Evolutionary conservation across 2,329 filamentous ascomycete genomes (phyloP).

Genomic region (Alternaria sp.): DNA sequence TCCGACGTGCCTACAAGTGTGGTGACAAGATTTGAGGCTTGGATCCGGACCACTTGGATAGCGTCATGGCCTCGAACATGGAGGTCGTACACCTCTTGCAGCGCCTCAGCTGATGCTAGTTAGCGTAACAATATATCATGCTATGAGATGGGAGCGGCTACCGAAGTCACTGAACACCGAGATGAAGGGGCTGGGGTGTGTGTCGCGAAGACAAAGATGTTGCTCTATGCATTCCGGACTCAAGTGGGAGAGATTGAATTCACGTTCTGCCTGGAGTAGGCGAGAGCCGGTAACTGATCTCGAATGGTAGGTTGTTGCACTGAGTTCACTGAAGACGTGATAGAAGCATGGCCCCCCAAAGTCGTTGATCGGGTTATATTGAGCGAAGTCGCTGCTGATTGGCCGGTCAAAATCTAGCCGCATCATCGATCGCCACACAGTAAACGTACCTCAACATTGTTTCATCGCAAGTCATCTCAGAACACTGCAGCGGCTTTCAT

Average conservation of each 20-base stretch:
- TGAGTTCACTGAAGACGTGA: constrained; percentile 2
- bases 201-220: neutral
- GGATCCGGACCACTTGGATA: neutral
- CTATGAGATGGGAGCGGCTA: neutral
- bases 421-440: neutral
- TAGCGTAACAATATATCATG: accelerated
- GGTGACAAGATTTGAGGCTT: neutral
- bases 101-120: neutral
- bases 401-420: neutral
- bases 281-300: neutral
- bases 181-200: neutral
- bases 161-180: constrained; percentile 9
- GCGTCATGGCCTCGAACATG: neutral
- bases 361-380: neutral
- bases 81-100: neutral
- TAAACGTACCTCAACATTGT: constrained; percentile 6
- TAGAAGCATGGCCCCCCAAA: neutral
- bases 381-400: constrained; percentile 4
- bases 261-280: neutral
- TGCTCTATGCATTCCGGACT: neutral
- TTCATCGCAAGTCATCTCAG: neutral
- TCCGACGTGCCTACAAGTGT: neutral
- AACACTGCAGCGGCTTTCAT: neutral
- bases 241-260: neutral
- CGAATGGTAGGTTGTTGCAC: neutral